Evolutionary conservation across 345 rosid species (phyloP).

Genomic region (Carallia brachiata): DNA sequence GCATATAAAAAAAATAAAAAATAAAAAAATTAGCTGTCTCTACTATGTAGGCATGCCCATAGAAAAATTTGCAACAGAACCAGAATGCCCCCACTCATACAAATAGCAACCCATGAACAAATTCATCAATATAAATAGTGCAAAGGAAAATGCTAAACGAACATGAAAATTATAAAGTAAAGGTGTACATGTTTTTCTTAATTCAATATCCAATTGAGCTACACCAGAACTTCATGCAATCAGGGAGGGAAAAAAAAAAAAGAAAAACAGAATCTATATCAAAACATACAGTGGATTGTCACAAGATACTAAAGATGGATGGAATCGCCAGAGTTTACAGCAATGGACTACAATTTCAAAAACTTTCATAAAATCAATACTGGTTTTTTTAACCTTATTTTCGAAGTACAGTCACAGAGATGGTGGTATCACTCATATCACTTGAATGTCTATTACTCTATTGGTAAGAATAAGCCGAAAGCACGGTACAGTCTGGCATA

Average conservation of each 20-base stretch:
- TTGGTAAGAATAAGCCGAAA: too few relatives aligned
- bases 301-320: not conserved
- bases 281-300: not conserved
- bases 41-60: not conserved
- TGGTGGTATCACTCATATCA: too few relatives aligned
- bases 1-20: slow-evolving; percentile 32
- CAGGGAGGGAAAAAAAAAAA: too few relatives aligned
- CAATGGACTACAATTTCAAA: too few relatives aligned
- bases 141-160: not conserved
- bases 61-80: slow-evolving; percentile 1
- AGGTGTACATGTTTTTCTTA: not conserved
- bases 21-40: slow-evolving; percentile 22
- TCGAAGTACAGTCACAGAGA: too few relatives aligned
- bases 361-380: too few relatives aligned
- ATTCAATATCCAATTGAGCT: not conserved
- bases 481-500: too few relatives aligned
- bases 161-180: not conserved
- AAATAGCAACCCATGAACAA: not conserved
- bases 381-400: too few relatives aligned
- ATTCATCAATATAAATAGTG: not conserved
- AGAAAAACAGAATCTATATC: not conserved
- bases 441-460: too few relatives aligned
- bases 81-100: slow-evolving; percentile 1
- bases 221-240: not conserved
- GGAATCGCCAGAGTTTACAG: too few relatives aligned